phyloP scores from a whole-genome alignment of 2,329 filamentous ascomycete genomes.

The Juglanconis juglandina region DNA sequence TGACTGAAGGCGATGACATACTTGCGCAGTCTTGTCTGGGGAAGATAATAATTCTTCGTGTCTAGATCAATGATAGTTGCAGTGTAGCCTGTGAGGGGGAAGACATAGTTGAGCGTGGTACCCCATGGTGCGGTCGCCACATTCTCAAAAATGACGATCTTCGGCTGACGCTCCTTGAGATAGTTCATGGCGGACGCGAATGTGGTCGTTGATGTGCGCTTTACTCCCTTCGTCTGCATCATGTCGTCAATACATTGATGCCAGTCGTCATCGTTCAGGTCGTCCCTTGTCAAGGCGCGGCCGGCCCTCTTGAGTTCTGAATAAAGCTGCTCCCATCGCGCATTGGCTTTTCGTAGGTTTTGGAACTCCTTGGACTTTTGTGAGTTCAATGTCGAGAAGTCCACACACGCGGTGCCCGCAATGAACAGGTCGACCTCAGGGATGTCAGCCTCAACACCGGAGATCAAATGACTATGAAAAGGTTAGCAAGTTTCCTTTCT shows the following conservation, averaged over 20 bases:
- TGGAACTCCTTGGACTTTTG: constrained; percentile 26
- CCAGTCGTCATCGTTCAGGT: constrained; percentile 15
- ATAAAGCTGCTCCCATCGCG: constrained; percentile 40
- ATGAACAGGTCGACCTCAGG: constrained; percentile 61
- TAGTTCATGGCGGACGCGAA: constrained; percentile 25
- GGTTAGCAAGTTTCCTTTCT: constrained; percentile 12
- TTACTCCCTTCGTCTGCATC: background rate
- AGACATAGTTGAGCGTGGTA: constrained; percentile 38
- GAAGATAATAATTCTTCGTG: constrained; percentile 69
- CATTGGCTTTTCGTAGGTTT: background rate
- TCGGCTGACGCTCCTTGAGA: constrained; percentile 46
- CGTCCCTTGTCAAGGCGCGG: constrained; percentile 36
- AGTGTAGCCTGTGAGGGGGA: constrained; percentile 52
- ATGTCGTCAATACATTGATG: constrained; percentile 4
- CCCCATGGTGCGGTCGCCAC: constrained; percentile 60
- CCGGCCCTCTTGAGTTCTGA: constrained; percentile 45
- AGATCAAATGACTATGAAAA: constrained; percentile 3
- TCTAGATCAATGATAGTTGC: constrained; percentile 51
- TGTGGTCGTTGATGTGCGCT: constrained; percentile 21
- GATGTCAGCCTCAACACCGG: constrained; percentile 33
- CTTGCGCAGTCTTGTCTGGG: constrained; percentile 62
- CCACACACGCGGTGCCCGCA: constrained; percentile 72
- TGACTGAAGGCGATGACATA: constrained; percentile 58
- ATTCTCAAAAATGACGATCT: constrained; percentile 70
- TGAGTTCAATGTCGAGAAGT: constrained; percentile 65